Conservation (phyloP, 2,329 filamentous ascomycete genomes). For the Botrytis fabae region DNA sequence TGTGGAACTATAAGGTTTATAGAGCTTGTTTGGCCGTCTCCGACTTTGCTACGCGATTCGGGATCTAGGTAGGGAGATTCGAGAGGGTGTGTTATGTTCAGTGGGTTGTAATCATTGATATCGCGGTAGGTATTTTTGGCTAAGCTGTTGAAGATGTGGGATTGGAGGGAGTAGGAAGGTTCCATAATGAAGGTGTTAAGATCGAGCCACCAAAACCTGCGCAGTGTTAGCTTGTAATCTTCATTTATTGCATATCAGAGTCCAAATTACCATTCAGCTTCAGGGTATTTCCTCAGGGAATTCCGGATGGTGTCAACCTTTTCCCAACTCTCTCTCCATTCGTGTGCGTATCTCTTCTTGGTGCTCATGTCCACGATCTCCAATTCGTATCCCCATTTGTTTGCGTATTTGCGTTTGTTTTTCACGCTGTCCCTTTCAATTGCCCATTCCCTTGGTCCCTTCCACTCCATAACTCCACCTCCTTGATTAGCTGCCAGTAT, state of each 20-base stretch:
- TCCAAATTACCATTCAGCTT: conserved; percentile 83
- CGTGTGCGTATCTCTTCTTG: conserved; percentile 97
- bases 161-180: conserved; percentile 82
- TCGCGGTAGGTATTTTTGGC: conserved; percentile 80
- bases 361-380: conserved; percentile 99
- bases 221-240: conserved; percentile 24
- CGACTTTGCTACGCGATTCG: conserved; percentile 67
- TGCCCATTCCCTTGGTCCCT: conserved; percentile 94
- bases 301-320: conserved; percentile 94
- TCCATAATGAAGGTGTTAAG: conserved; percentile 99
- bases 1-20: conserved; percentile 88
- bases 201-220: conserved; percentile 99
- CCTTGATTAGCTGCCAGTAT: conserved; percentile 92
- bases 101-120: conserved; percentile 93
- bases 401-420: conserved; percentile 89
- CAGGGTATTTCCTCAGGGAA: conserved; percentile 86
- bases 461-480: conserved; percentile 99
- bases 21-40: conserved; percentile 74
- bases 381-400: conserved; percentile 89
- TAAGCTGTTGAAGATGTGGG: conserved; percentile 84
- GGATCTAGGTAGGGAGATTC: conserved; percentile 74
- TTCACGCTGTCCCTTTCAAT: conserved; percentile 94
- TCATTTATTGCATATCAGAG: background rate
- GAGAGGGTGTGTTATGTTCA: conserved; percentile 87
- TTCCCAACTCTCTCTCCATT: conserved; percentile 99